A percentile compares a stretch with the other conserved stretches of the same genome.
phyloP scores from a whole-genome alignment of 1,284 basidiomycete species.

The Puccinia coronata region DNA sequence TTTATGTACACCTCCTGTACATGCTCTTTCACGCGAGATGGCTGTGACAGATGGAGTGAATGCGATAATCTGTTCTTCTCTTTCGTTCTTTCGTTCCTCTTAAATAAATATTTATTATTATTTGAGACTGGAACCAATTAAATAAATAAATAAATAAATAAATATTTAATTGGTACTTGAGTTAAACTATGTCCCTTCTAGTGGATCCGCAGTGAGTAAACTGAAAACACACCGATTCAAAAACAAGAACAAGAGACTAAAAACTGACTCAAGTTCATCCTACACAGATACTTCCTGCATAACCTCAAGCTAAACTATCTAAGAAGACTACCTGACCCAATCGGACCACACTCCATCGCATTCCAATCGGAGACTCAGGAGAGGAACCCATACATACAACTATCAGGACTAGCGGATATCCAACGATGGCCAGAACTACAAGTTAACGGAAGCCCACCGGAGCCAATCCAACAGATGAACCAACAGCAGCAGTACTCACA shows the following conservation, averaged over 20 bases:
- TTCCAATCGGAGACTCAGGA: constrained; percentile 65
- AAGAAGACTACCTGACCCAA: constrained; percentile 80
- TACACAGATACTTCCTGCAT: constrained; percentile 76
- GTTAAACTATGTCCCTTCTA: constrained; percentile 34
- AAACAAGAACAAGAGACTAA: too few species aligned
- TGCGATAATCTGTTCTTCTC: too few species aligned
- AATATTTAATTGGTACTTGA: too few species aligned
- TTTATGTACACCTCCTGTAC: too few species aligned
- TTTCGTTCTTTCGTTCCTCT: too few species aligned
- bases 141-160: too few species aligned
- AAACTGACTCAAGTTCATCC: neutral
- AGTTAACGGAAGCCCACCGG: constrained; percentile 68
- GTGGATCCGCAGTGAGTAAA: constrained; percentile 36
- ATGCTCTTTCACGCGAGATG: too few species aligned
- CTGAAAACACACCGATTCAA: neutral
- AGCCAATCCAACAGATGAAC: constrained; percentile 59
- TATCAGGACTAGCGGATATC: constrained; percentile 73
- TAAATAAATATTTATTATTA: too few species aligned
- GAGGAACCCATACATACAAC: constrained; percentile 76
- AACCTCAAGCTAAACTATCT: constrained; percentile 79
- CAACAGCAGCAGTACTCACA: constrained; percentile 52
- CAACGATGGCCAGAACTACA: constrained; percentile 80
- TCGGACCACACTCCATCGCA: constrained; percentile 75
- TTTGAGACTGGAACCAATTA: too few species aligned
- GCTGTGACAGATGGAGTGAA: too few species aligned